Evolutionary conservation across 225 moss, liverwort and hornwort genomes (phyloP), one percentile per base, ranked within the genome.

Genomic region (Climacium dendroides): DNA sequence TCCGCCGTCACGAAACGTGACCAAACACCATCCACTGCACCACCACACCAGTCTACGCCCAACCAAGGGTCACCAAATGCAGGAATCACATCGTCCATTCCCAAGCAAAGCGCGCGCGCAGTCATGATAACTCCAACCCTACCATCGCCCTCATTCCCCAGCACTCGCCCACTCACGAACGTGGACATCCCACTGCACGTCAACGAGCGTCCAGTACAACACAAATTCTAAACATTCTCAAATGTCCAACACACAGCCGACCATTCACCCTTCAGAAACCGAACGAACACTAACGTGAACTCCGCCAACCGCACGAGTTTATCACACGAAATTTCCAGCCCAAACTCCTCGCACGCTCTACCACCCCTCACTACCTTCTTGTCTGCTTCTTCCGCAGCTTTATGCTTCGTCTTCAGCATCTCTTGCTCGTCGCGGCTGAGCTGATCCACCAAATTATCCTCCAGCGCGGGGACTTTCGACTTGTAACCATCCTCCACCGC

Each of bases 331-430:
- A 77, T 54, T 10, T 13, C 50, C 43, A 67, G 22, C 74, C 35
- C 81, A 63, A 57, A 78, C 57, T 66, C 65, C 86, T 23, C 55
- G 62, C 57, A 39, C 69, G 41, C n/a, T 37, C 39, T 32, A 41
- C 79, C 17, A 12, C 72, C 84, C 61, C 78, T 32, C 10, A 13
- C 30, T 90, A 98, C 98, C 96, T 99, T 99, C 88, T 95, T 99
- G 88, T 99, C 97, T 55, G 99, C 99, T 86, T 94, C 99, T 90
- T 96, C 99, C 19, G 99, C 96, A 91, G 93, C 96, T 90, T 94
- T 95, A 25, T 97, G 99, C 87, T 97, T 99, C 55, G 99, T 94
- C 90, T 92, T 99, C 86, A 97, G 90, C 88, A 95, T 96, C 90
- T 97, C 97, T 88, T 97, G 97, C 91, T 99, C 97, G 89, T 97